Conservation (phyloP, 2,329 filamentous ascomycete species). For the Stylonectria norvegica region DNA sequence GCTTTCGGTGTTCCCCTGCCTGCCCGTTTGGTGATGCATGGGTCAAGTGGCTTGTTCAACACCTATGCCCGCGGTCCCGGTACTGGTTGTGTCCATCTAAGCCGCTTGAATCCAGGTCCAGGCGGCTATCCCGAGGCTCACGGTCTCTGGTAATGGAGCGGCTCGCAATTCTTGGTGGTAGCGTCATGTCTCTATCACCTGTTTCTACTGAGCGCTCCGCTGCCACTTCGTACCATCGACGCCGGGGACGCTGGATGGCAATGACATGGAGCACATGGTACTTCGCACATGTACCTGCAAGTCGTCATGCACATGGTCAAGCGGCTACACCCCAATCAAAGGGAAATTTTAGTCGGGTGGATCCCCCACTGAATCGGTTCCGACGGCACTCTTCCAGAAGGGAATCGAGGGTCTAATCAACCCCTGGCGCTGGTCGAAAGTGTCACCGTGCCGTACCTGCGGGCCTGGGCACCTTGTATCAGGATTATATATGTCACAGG, state of each 20-base stretch:
- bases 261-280: too few relatives aligned
- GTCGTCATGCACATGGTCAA: conserved; percentile 32
- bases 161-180: too few relatives aligned
- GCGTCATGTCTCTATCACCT: too few relatives aligned
- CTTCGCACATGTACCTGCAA: too few relatives aligned
- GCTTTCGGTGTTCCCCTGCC: conserved; percentile 23
- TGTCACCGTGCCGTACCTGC: conserved; percentile 21
- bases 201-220: too few relatives aligned
- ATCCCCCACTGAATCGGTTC: conserved; percentile 28
- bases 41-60: conserved; percentile 28
- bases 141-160: too few relatives aligned
- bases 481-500: conserved; percentile 27
- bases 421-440: conserved; percentile 24
- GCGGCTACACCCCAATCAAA: conserved; percentile 30
- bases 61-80: conserved; percentile 9
- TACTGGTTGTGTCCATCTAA: neutral
- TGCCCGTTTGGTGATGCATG: conserved; percentile 28
- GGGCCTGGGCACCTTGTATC: conserved; percentile 20
- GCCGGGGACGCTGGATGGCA: too few relatives aligned
- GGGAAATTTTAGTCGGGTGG: conserved; percentile 30
- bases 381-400: conserved; percentile 27
- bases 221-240: too few relatives aligned
- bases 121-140: too few relatives aligned
- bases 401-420: conserved; percentile 23
- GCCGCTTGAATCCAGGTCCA: too few relatives aligned